These are phyloP conservation scores for Porphyrellus cyaneotinctus DNA, from an alignment of 768 basidiomycete species.

Conservation along the genomic window DNA sequence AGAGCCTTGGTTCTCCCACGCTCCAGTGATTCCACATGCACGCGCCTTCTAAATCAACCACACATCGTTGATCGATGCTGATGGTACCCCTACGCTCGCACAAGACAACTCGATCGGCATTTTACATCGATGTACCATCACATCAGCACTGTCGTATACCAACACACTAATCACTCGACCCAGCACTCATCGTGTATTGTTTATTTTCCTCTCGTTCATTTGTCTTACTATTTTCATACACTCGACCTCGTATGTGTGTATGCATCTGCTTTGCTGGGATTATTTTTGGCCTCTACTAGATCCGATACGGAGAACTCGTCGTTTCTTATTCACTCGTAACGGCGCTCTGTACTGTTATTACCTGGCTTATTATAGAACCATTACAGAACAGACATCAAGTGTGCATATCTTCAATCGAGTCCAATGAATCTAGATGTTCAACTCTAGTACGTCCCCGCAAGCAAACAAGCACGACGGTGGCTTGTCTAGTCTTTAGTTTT, in stretches of 20 bases:
- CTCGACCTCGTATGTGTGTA: background rate
- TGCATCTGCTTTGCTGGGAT: background rate
- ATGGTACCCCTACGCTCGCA: background rate
- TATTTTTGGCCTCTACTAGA: slow-evolving; percentile 3
- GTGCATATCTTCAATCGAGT: background rate
- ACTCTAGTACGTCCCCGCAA: too few species aligned
- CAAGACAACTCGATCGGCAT: background rate
- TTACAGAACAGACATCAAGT: background rate
- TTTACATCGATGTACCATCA: slow-evolving; percentile 5
- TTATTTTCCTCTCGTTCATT: background rate
- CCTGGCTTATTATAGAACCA: slow-evolving; percentile 12
- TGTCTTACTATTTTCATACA: background rate
- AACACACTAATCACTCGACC: background rate
- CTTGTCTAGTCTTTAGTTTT: too few species aligned
- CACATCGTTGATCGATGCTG: slow-evolving; percentile 16
- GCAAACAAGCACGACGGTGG: too few species aligned
- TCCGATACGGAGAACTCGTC: background rate
- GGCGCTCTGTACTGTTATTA: slow-evolving; percentile 15
- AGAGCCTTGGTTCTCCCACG: slow-evolving; percentile 21
- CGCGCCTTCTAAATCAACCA: slow-evolving; percentile 9
- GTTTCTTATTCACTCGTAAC: background rate
- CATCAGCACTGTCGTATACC: slow-evolving; percentile 12
- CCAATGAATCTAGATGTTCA: slow-evolving; percentile 4
- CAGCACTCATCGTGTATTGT: slow-evolving; percentile 8
- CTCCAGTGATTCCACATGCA: background rate